Evolutionary conservation across 441 rosid genomes (phyloP), one percentile per base, ranked within the genome.

Genomic region (Gossypium davidsonii): DNA sequence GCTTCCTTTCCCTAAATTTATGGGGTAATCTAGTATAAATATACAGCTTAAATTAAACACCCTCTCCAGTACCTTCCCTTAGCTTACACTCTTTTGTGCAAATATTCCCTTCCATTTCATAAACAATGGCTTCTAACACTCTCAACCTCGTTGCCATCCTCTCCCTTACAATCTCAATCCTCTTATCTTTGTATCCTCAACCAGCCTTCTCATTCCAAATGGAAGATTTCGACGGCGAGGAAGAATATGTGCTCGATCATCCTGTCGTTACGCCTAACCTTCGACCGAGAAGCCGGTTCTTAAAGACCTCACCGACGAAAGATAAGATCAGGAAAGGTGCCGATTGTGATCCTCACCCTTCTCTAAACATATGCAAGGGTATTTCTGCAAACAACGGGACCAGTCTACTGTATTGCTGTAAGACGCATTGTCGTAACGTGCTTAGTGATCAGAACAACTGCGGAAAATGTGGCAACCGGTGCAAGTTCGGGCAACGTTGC

Each of bases 171-270:
- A 12, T 83, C 28, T 71, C 81, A 0, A 28, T 84, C 51, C 74
- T 78, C 63, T 17, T 84, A 18, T 51, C 79, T 57, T 17, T 67
- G 21, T 77, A 71, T n/a, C 53, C 85, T 26, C 85, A 77, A 60
- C 23, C 70, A 10, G 75, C 84, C 28, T 44, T 77, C 52, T 76
- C 82, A 0, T 34, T 70, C 14, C 84, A 78, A 1, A 80, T 77
- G 1, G 77, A 6, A 14, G 26, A 55, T 25, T 8, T 55, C 11
- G 83, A 81, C 3, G 88, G 84, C 4, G 86, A 80, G 0, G 80
- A 81, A 2, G 81, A 82, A 31, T 88, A 88, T 49, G 74, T 83
- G 77, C 87, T 88, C 5, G 92, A 90, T 74, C 42, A 73, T 63
- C 91, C 87, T 55, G 23, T 21, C 23, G 1, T 21, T 21, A 21